Conservation (phyloP, 352 stramenopile genomes). For the Phytophthora pseudosyringae region DNA sequence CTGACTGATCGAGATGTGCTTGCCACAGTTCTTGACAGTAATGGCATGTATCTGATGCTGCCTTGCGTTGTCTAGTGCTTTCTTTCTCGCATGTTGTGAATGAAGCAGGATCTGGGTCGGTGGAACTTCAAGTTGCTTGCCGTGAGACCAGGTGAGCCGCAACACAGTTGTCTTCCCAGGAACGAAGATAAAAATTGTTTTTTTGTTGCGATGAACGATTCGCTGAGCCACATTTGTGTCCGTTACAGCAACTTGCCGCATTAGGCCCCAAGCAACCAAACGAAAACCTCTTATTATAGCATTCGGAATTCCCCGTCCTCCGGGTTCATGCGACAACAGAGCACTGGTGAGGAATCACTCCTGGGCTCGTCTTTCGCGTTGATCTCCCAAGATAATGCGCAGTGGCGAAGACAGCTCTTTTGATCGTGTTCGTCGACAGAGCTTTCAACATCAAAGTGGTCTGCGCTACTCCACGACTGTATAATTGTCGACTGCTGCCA, state of each 20-base stretch:
- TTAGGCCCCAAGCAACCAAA: neutral
- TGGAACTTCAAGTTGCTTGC: neutral
- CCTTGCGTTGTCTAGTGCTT: neutral
- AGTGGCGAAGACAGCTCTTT: slow-evolving; percentile 10
- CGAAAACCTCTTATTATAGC: slow-evolving; percentile 7
- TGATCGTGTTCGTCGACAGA: slow-evolving; percentile 16
- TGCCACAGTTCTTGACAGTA: neutral
- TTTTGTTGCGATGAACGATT: neutral
- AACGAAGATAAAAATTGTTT: no score
- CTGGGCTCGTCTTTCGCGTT: neutral
- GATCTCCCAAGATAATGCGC: slow-evolving; percentile 25
- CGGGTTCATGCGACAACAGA: neutral
- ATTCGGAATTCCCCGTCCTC: neutral
- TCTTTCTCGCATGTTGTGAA: neutral
- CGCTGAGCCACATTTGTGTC: slow-evolving; percentile 10
- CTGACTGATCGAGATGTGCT: slow-evolving; percentile 36
- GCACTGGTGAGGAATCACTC: neutral
- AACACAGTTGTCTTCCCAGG: no score
- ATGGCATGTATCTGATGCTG: slow-evolving; percentile 16
- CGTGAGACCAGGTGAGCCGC: neutral
- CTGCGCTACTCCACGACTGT: neutral
- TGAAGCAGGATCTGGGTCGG: neutral
- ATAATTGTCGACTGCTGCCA: neutral
- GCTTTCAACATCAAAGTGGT: neutral
- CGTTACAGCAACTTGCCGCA: slow-evolving; percentile 3